Evolutionary conservation across 1,284 basidiomycete genomes (phyloP), one percentile per base, ranked within the genome.

Genomic region (Pascua guehoae): DNA sequence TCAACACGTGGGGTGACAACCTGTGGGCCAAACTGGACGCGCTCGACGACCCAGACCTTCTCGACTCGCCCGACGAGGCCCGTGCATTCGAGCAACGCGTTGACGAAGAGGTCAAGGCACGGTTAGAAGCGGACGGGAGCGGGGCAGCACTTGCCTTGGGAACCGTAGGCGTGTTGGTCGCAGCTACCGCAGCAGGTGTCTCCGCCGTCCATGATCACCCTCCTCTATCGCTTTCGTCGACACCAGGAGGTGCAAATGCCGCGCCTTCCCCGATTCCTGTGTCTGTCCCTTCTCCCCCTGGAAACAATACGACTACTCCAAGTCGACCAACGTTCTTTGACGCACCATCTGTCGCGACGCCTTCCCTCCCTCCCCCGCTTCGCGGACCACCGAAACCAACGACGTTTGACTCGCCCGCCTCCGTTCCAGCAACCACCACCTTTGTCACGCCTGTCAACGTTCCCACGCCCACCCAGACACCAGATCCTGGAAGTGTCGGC

Each of bases 401-500:
- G 8, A 9, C 40, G 1, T 24, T 43, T 11, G n/a, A 12, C 5
- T n/a, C 41, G 12, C 38, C 17, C 1, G 39, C 50, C 1, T 18
- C 36, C 1, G 18, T 24, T 40, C 37, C 32, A 1, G 15, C 53
- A 14, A 15, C 41, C 15, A 41, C 16, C 3, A n/a, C 41, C 1
- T 12, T 59, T 4, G 57, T 55, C 12, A 60, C 57, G 0, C 55
- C 61, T 1, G 47, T 42, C 14, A 51, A 49, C 18, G 39, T 62
- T 0, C 41, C 51, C 0, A 59, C 61, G 5, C 61, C 61, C 0
- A 40, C 46, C 2, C 49, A 52, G 24, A 60, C 61, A 0, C 61
- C 53, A 7, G 48, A 36, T 10, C 18, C 17, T 5, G 46, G 41
- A 2, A 58, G 51, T 10, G 60, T 65, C 36, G 68, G 68, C 8